Conservation (phyloP, 1,139 yeast species). For the Sugiyamaella castrensis region DNA sequence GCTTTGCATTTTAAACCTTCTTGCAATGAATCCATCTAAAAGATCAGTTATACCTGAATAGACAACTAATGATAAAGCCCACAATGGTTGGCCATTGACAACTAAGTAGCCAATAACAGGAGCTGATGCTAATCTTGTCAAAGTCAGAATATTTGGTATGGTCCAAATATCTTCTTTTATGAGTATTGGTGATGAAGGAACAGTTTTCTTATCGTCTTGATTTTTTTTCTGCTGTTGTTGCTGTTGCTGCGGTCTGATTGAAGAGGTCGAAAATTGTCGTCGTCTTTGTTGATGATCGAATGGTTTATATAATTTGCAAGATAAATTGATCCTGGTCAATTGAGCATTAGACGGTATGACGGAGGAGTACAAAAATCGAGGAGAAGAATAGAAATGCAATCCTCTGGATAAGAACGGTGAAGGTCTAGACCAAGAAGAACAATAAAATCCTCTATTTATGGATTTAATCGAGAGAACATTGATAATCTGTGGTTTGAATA, state of each 20-base stretch:
- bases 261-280: too few species aligned
- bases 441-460: neutral
- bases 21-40: constrained; percentile 86
- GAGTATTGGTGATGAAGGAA: neutral
- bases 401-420: neutral
- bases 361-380: too few species aligned
- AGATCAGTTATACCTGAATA: constrained; percentile 90
- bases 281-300: too few species aligned
- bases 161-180: constrained; percentile 61
- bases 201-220: neutral
- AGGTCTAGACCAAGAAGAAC: neutral
- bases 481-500: too few species aligned
- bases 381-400: too few species aligned
- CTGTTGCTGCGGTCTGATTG: too few species aligned
- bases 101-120: constrained; percentile 83
- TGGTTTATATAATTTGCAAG: too few species aligned
- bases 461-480: too few species aligned
- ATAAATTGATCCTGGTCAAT: too few species aligned
- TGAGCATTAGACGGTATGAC: too few species aligned
- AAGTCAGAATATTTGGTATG: constrained; percentile 78
- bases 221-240: neutral
- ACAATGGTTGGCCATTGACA: constrained; percentile 54
- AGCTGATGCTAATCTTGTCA: constrained; percentile 71
- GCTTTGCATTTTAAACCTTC: constrained; percentile 71
- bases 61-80: constrained; percentile 69